These are phyloP conservation scores for Citrullus colocynthis DNA, from an alignment of 306 rosid species.

Conservation along the genomic window DNA sequence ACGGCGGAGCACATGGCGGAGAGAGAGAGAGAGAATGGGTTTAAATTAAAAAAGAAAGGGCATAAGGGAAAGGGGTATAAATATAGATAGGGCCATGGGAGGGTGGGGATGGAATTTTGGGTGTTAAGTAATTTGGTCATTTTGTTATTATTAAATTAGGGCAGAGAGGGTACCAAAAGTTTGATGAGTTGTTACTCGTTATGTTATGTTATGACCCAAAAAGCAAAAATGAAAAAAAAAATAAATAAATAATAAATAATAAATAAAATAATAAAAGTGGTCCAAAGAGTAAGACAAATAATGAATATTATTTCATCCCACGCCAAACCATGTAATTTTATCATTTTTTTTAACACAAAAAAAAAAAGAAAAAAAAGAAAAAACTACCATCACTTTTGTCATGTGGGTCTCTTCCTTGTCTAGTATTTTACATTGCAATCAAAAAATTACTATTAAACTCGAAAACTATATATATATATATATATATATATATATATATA, in stretches of 20 bases:
- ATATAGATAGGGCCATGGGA: not conserved
- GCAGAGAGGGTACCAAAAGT: slow-evolving; percentile 6
- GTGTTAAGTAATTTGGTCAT: slow-evolving; percentile 14
- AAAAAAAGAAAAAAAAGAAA: not conserved
- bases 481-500: too few relatives aligned
- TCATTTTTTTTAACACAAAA: not conserved
- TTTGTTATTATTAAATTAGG: slow-evolving; percentile 8
- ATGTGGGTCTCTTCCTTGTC: not conserved
- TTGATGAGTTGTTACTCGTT: not conserved
- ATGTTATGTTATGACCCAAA: not conserved
- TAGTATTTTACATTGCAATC: not conserved
- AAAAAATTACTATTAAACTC: not conserved
- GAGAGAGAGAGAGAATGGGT: not conserved
- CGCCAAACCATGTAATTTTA: slow-evolving; percentile 14
- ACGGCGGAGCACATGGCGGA: slow-evolving; percentile 19
- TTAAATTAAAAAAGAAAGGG: not conserved
- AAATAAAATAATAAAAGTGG: not conserved
- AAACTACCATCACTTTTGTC: not conserved
- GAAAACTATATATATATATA: too few relatives aligned
- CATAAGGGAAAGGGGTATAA: not conserved
- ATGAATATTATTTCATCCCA: slow-evolving; percentile 38
- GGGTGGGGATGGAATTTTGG: not conserved
- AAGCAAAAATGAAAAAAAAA: not conserved
- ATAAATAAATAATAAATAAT: not conserved
- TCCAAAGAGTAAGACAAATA: slow-evolving; percentile 53